Conservation (phyloP, 2,329 filamentous ascomycete genomes). For the Ceratocystis alfenasii region DNA sequence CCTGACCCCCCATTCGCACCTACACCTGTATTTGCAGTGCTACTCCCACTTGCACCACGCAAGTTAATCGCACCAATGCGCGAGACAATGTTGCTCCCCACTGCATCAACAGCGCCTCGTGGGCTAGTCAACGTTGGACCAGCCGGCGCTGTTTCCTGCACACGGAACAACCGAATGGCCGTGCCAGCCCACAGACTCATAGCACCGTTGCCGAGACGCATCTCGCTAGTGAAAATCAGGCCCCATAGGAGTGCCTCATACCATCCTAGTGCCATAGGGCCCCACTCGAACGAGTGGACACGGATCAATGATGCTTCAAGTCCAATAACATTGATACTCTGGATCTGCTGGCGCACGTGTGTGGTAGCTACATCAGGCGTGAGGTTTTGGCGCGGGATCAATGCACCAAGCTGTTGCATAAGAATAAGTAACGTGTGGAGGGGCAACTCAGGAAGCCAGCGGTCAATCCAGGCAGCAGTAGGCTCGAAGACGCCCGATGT, state of each 20-base stretch:
- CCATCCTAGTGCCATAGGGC: constrained; percentile 79
- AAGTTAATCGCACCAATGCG: constrained; percentile 74
- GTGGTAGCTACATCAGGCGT: constrained; percentile 34
- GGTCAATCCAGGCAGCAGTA: constrained; percentile 75
- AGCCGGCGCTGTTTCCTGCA: constrained; percentile 70
- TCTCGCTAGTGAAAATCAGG: constrained; percentile 81
- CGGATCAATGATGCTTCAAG: constrained; percentile 64
- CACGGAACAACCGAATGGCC: constrained; percentile 72
- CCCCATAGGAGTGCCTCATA: constrained; percentile 92
- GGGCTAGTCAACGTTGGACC: constrained; percentile 75
- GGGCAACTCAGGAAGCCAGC: constrained; percentile 83
- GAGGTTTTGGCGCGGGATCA: constrained; percentile 43
- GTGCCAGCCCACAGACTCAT: constrained; percentile 75
- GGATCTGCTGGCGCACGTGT: constrained; percentile 43
- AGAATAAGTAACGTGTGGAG: constrained; percentile 74
- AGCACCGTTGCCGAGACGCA: constrained; percentile 78
- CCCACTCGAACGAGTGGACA: constrained; percentile 91
- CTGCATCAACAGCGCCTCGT: constrained; percentile 81
- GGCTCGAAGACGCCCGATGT: constrained; percentile 55
- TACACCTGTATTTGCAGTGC: constrained; percentile 7
- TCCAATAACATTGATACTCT: constrained; percentile 50
- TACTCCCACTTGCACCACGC: constrained; percentile 32
- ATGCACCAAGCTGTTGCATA: constrained; percentile 52
- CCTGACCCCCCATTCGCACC: not conserved
- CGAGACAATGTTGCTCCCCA: constrained; percentile 79